These are phyloP conservation scores for Pythium myriotylum DNA, from an alignment of 352 stramenopile genomes.

Conservation along the genomic window DNA sequence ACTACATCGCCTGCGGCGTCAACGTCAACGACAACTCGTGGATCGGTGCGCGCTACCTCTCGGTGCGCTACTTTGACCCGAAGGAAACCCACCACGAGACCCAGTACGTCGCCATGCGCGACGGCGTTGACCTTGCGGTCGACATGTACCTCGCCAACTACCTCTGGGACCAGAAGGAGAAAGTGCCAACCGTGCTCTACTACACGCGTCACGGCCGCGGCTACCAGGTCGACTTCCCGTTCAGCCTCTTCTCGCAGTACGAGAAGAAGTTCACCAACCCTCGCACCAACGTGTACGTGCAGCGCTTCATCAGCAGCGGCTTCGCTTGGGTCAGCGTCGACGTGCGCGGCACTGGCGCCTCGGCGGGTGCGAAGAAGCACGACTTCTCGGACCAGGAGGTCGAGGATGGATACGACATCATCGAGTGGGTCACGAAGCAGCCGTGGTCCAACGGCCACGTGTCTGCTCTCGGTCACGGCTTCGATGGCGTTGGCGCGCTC, in stretches of 20 bases:
- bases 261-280: slow-evolving; percentile 80
- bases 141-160: slow-evolving; percentile 77
- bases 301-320: slow-evolving; percentile 70
- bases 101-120: slow-evolving; percentile 73
- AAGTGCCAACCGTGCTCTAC: slow-evolving; percentile 71
- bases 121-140: slow-evolving; percentile 71
- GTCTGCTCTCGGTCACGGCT: slow-evolving; percentile 65
- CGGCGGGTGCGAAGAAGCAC: slow-evolving; percentile 60
- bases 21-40: slow-evolving; percentile 82
- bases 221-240: slow-evolving; percentile 81
- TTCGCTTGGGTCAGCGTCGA: slow-evolving; percentile 83
- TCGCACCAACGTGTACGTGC: slow-evolving; percentile 71
- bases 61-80: slow-evolving; percentile 76
- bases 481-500: slow-evolving; percentile 72
- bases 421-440: slow-evolving; percentile 83
- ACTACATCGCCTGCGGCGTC: slow-evolving; percentile 52
- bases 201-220: slow-evolving; percentile 78
- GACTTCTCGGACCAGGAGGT: slow-evolving; percentile 76
- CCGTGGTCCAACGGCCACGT: slow-evolving; percentile 83
- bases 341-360: slow-evolving; percentile 76
- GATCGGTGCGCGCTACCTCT: slow-evolving; percentile 68
- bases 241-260: slow-evolving; percentile 70
- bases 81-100: slow-evolving; percentile 68
- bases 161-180: slow-evolving; percentile 55
- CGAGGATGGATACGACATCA: slow-evolving; percentile 72